Base-by-base conservation (phyloP, 441 rosid species). In the Codiaeum variegatum region DNA sequence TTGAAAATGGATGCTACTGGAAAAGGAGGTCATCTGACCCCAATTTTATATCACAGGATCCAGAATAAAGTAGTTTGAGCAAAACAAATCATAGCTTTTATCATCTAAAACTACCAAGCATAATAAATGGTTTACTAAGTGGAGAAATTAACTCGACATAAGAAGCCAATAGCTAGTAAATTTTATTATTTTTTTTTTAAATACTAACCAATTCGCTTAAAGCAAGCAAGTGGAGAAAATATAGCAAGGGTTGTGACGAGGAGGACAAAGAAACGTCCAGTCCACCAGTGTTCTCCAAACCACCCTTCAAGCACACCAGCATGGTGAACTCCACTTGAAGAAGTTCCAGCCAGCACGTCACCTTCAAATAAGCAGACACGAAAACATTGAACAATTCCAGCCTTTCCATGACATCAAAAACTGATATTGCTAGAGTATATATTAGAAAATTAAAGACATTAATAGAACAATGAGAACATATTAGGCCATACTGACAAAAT, bases 221-320 rank as follows among this genome's bases (percentile, higher is more conserved):
- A 88, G 83, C 94, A 90, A 34, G 97, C 97, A 75, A 95, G 83
- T 0, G 98, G 99, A 82, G 86, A 79, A 82, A 95, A 90, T 66
- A 95, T 75, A 71, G 87, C 85, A 13, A 95, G 84, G 12, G 99
- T 95, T 24, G 87, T 85, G 72, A 93, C 71, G 46, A 87, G 81
- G 70, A 95, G 94, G 82, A 93, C 80, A 73, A 86, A 75, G 76
- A 88, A 29, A 47, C 99, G 87, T 51, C 88, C 90, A 52, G 91
- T 95, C 96, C 98, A 95, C 98, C 94, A 95, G 66, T 91, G 95
- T 65, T 79, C 86, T 74, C 99, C 99, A 44, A 95, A 95, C 99
- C 99, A 95, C n/a, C 92, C 97, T 83, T 95, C 98, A 72, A 95
- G 93, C 64, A 93, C 88, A 71, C 99, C 99, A 2, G 84, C 82